A percentile compares a stretch with the other conserved stretches of the same genome.
Evolutionary conservation across 352 stramenopile species (phyloP).

Genomic region (Phytophthora vignae): DNA sequence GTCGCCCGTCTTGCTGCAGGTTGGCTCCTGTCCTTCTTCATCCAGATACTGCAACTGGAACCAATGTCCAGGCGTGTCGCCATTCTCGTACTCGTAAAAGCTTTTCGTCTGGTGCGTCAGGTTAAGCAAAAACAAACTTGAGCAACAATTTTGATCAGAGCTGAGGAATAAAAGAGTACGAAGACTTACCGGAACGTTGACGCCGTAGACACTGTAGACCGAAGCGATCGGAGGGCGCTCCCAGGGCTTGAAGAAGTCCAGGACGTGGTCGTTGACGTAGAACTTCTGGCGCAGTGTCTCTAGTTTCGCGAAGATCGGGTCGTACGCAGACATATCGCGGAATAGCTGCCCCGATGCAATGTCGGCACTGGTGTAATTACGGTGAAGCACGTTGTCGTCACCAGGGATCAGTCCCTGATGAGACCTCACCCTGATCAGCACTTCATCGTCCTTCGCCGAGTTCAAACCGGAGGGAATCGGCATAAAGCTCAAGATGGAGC

Average conservation of each 20-base stretch:
- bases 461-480: constrained; percentile 64
- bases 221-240: constrained; percentile 72
- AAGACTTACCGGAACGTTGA: constrained; percentile 69
- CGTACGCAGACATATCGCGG: constrained; percentile 66
- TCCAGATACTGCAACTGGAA: constrained; percentile 65
- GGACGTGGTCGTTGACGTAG: constrained; percentile 71
- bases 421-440: constrained; percentile 59
- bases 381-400: constrained; percentile 29
- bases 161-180: not conserved
- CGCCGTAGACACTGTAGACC: constrained; percentile 82
- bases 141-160: not conserved
- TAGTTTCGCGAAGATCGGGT: constrained; percentile 74
- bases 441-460: constrained; percentile 61
- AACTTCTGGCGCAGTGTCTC: constrained; percentile 67
- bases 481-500: constrained; percentile 77
- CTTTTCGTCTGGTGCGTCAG: constrained; percentile 56
- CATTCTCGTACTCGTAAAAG: constrained; percentile 79
- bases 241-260: constrained; percentile 69
- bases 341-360: constrained; percentile 77
- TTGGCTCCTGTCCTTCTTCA: constrained; percentile 52
- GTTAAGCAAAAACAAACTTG: not conserved
- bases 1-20: constrained; percentile 80
- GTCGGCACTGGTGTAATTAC: constrained; percentile 74
- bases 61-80: constrained; percentile 59
- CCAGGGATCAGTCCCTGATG: constrained; percentile 33